Base-by-base conservation (phyloP, 2,329 filamentous ascomycete genomes). In the Pestalotiopsis sp. region DNA sequence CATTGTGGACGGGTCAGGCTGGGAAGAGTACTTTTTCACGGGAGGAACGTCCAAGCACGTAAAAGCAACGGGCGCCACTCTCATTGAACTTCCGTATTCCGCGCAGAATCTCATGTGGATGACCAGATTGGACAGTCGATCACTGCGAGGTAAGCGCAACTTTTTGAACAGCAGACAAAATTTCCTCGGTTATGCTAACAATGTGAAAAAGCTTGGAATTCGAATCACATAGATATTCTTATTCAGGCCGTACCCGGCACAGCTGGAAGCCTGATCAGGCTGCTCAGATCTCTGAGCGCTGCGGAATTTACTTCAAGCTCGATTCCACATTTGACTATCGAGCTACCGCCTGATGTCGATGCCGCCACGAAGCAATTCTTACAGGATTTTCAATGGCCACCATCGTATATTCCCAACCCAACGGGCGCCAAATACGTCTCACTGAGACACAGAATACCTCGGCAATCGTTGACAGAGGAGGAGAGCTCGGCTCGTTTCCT, bases 261-360 rank as follows among this genome's bases (percentile, higher is more conserved):
- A 23, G 91, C 93, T 2, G 94, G 93, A 12, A 92, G 91, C 65
- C 78, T 98, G 38, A 88, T 93, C 65, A 87, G 93, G 67, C 85
- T 98, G 39, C 86, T 99, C 4, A 87, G 88, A 69, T 97, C 94
- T 4, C 85, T 99, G 31, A 84, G 87, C 70, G 82, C 83, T 7
- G 93, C 93, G 4, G 94, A 98, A 77, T 95, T 94, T 77, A 86
- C 89, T 61, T 91, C 91, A 0, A 84, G 92, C 57, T 83, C 86
- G 1, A 82, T 87, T 2, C 95, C 95, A 3, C 90, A 92, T 70
- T 83, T 99, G 61, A 97, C 92, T 2, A 90, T 98, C 64, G 95
- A 98, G 76, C 84, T 99, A 7, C 94, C 95, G 0, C 83, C 88
- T 36, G 82, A 89, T 38, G 82, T 95, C 20, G 93, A 97, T 73